Conservation (phyloP, 208 protist genomes). For the Blechomonas ayalai region DNA sequence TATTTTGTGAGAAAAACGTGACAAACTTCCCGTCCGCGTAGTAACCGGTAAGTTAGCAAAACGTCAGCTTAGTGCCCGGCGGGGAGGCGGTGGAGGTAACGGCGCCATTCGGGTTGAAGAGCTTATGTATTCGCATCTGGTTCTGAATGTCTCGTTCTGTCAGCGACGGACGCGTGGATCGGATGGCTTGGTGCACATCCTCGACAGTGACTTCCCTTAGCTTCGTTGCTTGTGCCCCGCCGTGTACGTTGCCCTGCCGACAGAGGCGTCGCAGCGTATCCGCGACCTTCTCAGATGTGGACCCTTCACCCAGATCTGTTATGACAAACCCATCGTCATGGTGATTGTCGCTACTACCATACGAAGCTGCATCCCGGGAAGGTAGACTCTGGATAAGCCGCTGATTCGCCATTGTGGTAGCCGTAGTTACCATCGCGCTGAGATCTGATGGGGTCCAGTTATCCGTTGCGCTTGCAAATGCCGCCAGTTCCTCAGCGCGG, state of each 20-base stretch:
- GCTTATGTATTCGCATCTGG: conserved; percentile 58
- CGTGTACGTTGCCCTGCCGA: conserved; percentile 1
- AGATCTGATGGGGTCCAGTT: conserved; percentile 85
- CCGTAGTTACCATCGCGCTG: conserved; percentile 62
- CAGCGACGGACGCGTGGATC: conserved; percentile 48
- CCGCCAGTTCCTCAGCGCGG: conserved; percentile 30
- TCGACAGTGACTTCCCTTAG: conserved; percentile 27
- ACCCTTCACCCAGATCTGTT: conserved; percentile 31
- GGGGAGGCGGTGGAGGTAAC: conserved; percentile 6
- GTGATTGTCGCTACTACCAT: background rate
- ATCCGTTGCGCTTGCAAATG: conserved; percentile 40
- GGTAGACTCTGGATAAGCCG: conserved; percentile 53
- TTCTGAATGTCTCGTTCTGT: conserved; percentile 48
- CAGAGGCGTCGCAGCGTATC: conserved; percentile 33
- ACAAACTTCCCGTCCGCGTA: too few relatives aligned
- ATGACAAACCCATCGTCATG: conserved; percentile 33
- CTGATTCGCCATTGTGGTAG: conserved; percentile 58
- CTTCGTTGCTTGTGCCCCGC: background rate
- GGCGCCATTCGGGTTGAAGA: conserved; percentile 57
- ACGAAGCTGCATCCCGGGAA: background rate
- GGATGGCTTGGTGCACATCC: conserved; percentile 47
- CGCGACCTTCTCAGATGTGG: conserved; percentile 58
- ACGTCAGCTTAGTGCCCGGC: conserved; percentile 45
- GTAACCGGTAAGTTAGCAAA: conserved; percentile 13
- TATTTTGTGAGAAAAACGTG: too few relatives aligned